Evolutionary conservation across 305 asterid species (phyloP).

Genomic region (Euphrasia arctica): DNA sequence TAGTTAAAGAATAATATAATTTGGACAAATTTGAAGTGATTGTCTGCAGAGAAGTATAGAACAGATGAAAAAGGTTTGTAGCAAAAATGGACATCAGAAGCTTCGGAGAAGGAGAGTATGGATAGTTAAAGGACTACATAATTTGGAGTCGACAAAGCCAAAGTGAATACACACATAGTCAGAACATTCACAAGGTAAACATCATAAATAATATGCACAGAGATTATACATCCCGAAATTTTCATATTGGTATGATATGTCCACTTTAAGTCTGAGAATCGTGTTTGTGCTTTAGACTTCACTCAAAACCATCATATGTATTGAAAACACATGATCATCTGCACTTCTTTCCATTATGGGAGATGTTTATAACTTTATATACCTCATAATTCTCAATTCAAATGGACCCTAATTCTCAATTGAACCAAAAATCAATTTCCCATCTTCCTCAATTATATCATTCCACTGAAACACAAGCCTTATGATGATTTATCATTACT

Average conservation of each 20-base stretch:
- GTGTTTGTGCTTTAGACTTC: background rate
- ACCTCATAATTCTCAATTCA: background rate
- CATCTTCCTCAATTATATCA: background rate
- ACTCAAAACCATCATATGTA: background rate
- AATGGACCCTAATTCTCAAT: background rate
- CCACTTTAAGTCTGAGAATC: background rate
- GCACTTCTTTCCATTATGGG: background rate
- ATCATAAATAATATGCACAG: no score
- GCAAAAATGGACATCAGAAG: background rate
- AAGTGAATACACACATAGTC: background rate
- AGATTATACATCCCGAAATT: no score
- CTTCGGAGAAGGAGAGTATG: background rate
- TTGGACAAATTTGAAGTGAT: no score
- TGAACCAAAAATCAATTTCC: background rate
- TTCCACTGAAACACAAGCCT: background rate
- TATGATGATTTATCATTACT: background rate
- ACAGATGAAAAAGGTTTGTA: no score
- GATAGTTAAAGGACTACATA: background rate
- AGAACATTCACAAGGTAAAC: background rate
- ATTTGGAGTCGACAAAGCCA: background rate
- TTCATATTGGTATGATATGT: no score
- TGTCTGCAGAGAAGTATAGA: no score
- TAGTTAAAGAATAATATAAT: no score
- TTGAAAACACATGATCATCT: background rate
- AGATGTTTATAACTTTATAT: background rate